Evolutionary conservation across 768 basidiomycete species (phyloP), one percentile per base, ranked within the genome.

Genomic region (Hygrocybe coccinea): DNA sequence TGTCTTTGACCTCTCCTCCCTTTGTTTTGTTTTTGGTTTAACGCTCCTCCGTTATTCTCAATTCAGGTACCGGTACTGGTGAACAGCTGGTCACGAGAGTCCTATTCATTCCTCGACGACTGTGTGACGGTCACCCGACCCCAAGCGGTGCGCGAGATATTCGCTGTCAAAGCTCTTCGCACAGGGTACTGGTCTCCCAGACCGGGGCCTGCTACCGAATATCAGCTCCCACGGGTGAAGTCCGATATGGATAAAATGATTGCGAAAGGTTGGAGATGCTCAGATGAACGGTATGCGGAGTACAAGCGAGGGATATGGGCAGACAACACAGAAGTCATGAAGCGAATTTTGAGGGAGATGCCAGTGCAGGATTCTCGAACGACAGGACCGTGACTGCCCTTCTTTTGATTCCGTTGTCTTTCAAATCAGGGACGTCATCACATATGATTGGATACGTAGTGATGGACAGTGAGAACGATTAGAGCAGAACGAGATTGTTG

Each of bases 21-120:
- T n/a, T 49, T 11, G 25, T 11, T 35, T 10, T 46, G n/a, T n/a
- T 46, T 11, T 8, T 10, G 19, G 11, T 10, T 24, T 29, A 8
- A 12, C 48, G 5, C 48, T 25, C 24, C 22, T 15, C 24, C 48
- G 6, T 24, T 41, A 22, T 19, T 12, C 17, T 46, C 17, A 17
- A 34, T n/a, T 6, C 25, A 50, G 49, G 49, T 50, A 5, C 49
- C 49, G 29, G 24, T 50, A 25, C 49, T 50, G 6, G 49, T 50
- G 3, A 50, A 2, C 12, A 15, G 6, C 9, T 50, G 49, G 49
- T 12, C 25, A 24, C 49, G 49, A 24, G 49, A 50, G 24, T 11
- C 49, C 19, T 50, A 50, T 22, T 12, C 49, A 5, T 50, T 50
- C 49, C 29, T 50, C 24, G 49, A 50, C 49, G 49, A 25, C 22